Evolutionary conservation across 805 yeast species (phyloP), one percentile per base, ranked within the genome.

Genomic region (Metschnikowia hibisci): DNA sequence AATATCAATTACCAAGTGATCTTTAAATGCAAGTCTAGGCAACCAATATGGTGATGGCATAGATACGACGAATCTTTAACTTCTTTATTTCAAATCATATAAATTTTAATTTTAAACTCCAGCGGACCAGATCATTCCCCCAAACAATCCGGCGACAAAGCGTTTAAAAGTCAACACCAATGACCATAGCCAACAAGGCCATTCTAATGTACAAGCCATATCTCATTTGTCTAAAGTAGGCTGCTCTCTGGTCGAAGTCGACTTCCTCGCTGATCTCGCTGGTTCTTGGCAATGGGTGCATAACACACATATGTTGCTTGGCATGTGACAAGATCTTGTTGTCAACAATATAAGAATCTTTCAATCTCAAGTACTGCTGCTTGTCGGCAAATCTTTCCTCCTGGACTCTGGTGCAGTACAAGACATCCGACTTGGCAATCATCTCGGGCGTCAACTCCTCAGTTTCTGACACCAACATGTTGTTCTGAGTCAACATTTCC

Each of bases 181-280:
- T 82, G 51, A 95, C 99, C 96, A 93, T 85, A 43, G 98, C 96
- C 63, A 93, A 78, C 57, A 93, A 74, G 9, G 99, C 99, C 99
- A 93, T 93, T 78, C 99, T 89, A 36, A 95, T 96, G 63, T 84
- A 93, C 65, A 93, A 76, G 49, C 99, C 99, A 64, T 93, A 91
- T 68, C 95, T 85, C 99, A 93, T 93, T 76, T 93, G 98, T 80
- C 99, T 86, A 78, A 93, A 93, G 75, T 93, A 93, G 46, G 99
- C 98, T 53, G 99, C 98, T 68, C 99, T 86, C 69, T 91, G 97
- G 70, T 93, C 99, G 62, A 91, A 93, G 67, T 93, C 99, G 60
- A 93, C 98, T 73, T 93, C 99, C 71, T 90, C 98, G 61, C 86
- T 86, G 57, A 93, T 91, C 73, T 93, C 99, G 59, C 81, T 84